Evolutionary conservation across 2,329 filamentous ascomycete species (phyloP).

Genomic region (Alternaria angustiovoidea): DNA sequence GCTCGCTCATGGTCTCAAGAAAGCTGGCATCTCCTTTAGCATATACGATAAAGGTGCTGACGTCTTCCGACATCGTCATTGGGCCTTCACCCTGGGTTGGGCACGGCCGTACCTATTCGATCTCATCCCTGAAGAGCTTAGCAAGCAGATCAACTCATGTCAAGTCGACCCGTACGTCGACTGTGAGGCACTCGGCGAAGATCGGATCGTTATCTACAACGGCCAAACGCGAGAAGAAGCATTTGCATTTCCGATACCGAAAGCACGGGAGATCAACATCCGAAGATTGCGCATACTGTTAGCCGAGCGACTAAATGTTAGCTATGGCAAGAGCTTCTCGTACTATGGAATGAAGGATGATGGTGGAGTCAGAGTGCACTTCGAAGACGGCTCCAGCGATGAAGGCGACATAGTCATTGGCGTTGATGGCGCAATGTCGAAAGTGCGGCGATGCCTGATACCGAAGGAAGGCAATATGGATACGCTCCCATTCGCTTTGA

Average conservation of each 20-base stretch:
- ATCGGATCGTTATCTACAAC: constrained; percentile 45
- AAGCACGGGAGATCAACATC: constrained; percentile 44
- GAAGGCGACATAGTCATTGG: constrained; percentile 33
- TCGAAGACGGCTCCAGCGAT: constrained; percentile 37
- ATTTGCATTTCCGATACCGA: constrained; percentile 47
- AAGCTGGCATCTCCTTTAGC: constrained; percentile 38
- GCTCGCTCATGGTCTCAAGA: constrained; percentile 53
- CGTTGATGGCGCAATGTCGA: constrained; percentile 39
- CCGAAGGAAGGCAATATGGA: constrained; percentile 30
- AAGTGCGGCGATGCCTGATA: constrained; percentile 37
- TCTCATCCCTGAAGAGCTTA: constrained; percentile 40
- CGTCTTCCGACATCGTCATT: constrained; percentile 43
- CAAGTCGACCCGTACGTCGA: constrained; percentile 47
- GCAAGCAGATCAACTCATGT: constrained; percentile 35
- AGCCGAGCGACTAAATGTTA: constrained; percentile 47
- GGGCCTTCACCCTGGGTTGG: constrained; percentile 52
- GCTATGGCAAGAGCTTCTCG: constrained; percentile 33
- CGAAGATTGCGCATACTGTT: constrained; percentile 50
- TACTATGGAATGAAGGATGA: constrained; percentile 26
- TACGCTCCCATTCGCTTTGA: constrained; percentile 37
- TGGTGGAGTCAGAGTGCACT: constrained; percentile 34
- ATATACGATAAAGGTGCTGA: constrained; percentile 43
- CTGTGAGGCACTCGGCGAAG: constrained; percentile 37
- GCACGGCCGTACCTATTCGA: constrained; percentile 41
- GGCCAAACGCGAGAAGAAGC: constrained; percentile 46